Evolutionary conservation across 768 basidiomycete species (phyloP).

Genomic region (Tephrocybe sp.): DNA sequence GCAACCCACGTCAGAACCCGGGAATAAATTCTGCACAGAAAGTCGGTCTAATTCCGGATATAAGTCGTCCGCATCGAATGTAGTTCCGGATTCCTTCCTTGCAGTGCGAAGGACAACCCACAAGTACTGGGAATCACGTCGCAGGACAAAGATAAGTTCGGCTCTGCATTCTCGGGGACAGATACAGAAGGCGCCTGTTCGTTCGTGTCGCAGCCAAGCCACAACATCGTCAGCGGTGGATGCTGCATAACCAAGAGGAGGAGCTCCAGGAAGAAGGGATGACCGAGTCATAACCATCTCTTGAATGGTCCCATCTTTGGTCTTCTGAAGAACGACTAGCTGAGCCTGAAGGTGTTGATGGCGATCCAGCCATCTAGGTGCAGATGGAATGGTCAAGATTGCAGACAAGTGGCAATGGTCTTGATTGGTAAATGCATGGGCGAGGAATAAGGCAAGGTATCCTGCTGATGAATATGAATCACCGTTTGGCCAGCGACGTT

Average conservation of each 20-base stretch:
- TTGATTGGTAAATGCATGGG: neutral
- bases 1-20: neutral
- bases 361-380: too few relatives aligned
- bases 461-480: neutral
- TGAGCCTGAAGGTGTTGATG: too few relatives aligned
- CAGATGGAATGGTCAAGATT: too few relatives aligned
- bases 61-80: neutral
- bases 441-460: slow-evolving; percentile 3
- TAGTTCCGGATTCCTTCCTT: neutral
- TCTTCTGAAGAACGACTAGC: neutral
- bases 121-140: neutral
- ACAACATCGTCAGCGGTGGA: neutral
- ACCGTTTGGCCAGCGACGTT: neutral
- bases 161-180: slow-evolving; percentile 1
- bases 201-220: neutral
- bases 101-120: neutral
- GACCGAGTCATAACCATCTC: neutral
- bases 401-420: neutral
- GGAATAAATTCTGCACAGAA: neutral
- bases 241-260: slow-evolving; percentile 1
- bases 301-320: neutral
- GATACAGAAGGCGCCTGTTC: neutral
- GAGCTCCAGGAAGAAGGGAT: neutral
- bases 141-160: slow-evolving; percentile 1
- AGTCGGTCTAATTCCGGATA: neutral